Base-by-base conservation (phyloP, 805 yeast genomes). In the Cyberlindnera maclurae region DNA sequence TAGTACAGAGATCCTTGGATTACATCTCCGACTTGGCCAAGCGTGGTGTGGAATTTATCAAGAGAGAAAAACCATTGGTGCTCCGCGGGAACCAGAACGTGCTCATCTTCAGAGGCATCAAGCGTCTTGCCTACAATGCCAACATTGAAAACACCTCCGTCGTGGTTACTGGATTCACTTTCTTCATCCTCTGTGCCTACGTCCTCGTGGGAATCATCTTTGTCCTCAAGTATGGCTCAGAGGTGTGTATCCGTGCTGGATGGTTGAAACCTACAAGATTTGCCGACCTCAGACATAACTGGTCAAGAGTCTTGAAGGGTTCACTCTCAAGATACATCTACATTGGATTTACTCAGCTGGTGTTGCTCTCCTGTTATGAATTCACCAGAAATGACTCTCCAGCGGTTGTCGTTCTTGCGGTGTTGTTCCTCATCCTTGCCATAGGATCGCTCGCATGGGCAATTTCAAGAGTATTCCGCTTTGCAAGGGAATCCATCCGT, bases 121-220 rank as follows among this genome's bases (percentile, higher is more conserved):
- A 82, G 55, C 75, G 96, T 63, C 69, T 87, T 36, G 95, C 90
- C 5, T 86, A 71, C 61, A 66, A 74, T 46, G 79, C 90, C 30
- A 67, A 69, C 34, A 85, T 89, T 44, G 97, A 89, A 62, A 77
- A 77, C 35, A 85, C 96, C 2, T 73, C 93, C 7, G 75, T 87
- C 28, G 96, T 83, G 13, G 75, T 77, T 35, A 88, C 96, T 3
- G 93, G 95, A 2, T 84, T 85, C 62, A 84, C 96, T 2, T 86
- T 85, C 51, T 89, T 88, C 59, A 71, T 83, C 16, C 54, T 89
- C 34, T 77, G 82, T 60, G 88, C 89, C 13, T 81, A 83, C 49
- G 73, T 85, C 12, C 65, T 88, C 31, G 75, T 81, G 17, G 80
- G 73, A 3, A 47, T 80, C 3, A 71, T 85, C 42, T 69, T 81